These are phyloP conservation scores for Ogataea sp. DNA, from an alignment of 805 yeast genomes.

Conservation along the genomic window DNA sequence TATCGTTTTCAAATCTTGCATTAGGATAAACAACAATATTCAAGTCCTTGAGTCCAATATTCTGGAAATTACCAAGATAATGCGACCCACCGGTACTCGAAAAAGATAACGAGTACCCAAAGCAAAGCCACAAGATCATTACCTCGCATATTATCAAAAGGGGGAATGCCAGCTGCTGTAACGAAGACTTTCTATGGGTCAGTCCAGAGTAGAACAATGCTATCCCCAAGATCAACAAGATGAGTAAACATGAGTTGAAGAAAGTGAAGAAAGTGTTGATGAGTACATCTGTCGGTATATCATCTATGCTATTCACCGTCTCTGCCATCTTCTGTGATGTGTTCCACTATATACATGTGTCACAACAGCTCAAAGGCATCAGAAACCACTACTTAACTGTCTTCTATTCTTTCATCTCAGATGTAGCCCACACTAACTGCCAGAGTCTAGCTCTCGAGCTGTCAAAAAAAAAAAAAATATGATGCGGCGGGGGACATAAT, in stretches of 20 bases:
- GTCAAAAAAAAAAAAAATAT: too few species aligned
- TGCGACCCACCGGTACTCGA: conserved; percentile 53
- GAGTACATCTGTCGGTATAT: not conserved
- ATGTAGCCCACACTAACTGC: too few species aligned
- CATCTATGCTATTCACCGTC: not conserved
- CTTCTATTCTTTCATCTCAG: too few species aligned
- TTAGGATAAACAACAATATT: conserved; percentile 5
- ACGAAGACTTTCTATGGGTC: conserved; percentile 72
- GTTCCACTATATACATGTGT: too few species aligned
- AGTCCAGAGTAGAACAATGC: conserved; percentile 82
- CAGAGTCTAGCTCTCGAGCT: too few species aligned
- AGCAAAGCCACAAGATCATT: conserved; percentile 79
- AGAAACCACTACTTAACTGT: too few species aligned
- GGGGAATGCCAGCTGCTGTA: conserved; percentile 70
- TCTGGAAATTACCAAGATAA: conserved; percentile 70
- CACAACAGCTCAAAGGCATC: too few species aligned
- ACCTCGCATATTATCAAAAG: conserved; percentile 61
- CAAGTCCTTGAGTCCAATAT: conserved; percentile 66
- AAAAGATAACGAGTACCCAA: conserved; percentile 86
- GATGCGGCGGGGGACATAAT: too few species aligned
- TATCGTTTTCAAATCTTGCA: conserved; percentile 24
- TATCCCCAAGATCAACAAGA: conserved; percentile 82
- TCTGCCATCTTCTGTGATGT: too few species aligned
- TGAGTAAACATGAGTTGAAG: conserved; percentile 49
- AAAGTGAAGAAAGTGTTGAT: conserved; percentile 31